Base-by-base conservation (phyloP, 352 stramenopile species). In the Bremia lactucae region DNA sequence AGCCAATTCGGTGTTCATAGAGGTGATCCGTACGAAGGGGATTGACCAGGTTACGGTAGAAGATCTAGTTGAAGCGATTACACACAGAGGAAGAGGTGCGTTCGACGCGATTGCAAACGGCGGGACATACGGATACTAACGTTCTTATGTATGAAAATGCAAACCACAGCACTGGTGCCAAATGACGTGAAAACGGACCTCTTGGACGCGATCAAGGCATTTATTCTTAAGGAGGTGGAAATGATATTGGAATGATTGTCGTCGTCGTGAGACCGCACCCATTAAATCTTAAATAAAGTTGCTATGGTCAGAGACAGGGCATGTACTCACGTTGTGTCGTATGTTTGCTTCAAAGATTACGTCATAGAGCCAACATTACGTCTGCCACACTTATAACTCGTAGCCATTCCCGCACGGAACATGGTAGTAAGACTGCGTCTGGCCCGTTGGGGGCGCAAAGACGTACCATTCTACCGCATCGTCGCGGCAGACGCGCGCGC, bases 11-110 rank as follows among this genome's bases (percentile, higher is more conserved):
- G 21, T 15, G 22, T 14, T 42, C 6, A 62, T 58, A 91, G 89
- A 97, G 58, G 74, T 97, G 25, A 97, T 97, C 48, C 68, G 84
- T 37, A 93, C 64, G 51, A 97, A 96, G 47, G 90, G 88, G 15
- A 87, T 97, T 41, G 83, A 97, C 49, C 83, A 96, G 59, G 93
- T 97, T 39, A 97, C 87, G 0, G 85, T 97, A 26, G 91, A 97
- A 48, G 87, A 97, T 50, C 60, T 97, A 33, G 81, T 97, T 14
- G 74, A 90, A 19, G 84, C 96, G 49, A 94, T 97, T 45, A 95
- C 83, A 13, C 89, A 85, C 8, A 76, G 77, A 67, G 87, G 78
- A 36, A 65, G 76, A 77, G 72, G 75, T 87, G 53, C 31, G 26
- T n/a, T n/a, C n/a, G n/a, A n/a, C n/a, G n/a, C n/a, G n/a, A n/a